Evolutionary conservation across 2,329 filamentous ascomycete genomes (phyloP).

Genomic region (Stenocarpella maydis): DNA sequence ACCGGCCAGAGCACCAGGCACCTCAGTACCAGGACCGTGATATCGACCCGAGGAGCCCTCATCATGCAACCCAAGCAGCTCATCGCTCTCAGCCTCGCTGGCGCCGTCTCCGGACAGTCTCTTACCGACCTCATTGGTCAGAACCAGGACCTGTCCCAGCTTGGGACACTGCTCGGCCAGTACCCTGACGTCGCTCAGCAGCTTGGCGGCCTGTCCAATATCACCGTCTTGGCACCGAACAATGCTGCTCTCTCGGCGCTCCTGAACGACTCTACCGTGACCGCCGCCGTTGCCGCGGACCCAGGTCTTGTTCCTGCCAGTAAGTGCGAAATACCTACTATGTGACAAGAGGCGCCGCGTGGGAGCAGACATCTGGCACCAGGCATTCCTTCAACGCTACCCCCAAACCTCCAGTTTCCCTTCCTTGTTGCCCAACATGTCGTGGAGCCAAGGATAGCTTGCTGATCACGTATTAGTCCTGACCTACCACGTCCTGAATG

Average conservation of each 20-base stretch:
- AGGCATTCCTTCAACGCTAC: too few relatives aligned
- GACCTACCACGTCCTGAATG: constrained; percentile 66
- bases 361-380: too few relatives aligned
- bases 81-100: constrained; percentile 6
- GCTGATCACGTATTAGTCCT: constrained; percentile 47
- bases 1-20: background rate
- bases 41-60: background rate
- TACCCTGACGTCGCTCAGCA: constrained; percentile 47
- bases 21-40: background rate
- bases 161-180: constrained; percentile 45
- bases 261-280: constrained; percentile 44
- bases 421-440: too few relatives aligned
- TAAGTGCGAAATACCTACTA: background rate
- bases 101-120: constrained; percentile 24
- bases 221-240: constrained; percentile 66
- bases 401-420: too few relatives aligned
- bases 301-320: constrained; percentile 44
- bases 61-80: constrained; percentile 29
- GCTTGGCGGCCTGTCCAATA: constrained; percentile 53
- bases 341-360: too few relatives aligned
- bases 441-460: too few relatives aligned
- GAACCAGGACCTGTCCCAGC: constrained; percentile 38
- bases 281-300: constrained; percentile 39
- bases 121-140: constrained; percentile 38
- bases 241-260: constrained; percentile 56